Percentiles rank a stretch among this genome's conserved stretches.
Conservation (phyloP, 225 moss, liverwort and hornwort genomes). For the Pleurozium schreberi region DNA sequence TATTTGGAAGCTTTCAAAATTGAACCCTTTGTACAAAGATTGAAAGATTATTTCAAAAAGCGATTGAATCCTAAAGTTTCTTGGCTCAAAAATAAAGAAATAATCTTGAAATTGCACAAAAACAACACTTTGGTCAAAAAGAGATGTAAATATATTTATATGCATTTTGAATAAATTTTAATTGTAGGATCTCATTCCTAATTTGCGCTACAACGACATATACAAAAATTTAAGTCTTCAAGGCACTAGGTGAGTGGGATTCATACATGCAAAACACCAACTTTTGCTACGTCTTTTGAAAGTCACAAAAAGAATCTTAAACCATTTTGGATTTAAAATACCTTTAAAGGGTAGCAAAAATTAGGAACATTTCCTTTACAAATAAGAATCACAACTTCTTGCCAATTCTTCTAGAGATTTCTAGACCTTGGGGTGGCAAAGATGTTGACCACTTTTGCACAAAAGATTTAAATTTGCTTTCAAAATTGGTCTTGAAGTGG, state of each 20-base stretch:
- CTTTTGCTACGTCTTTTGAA: not conserved
- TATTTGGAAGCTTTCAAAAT: not conserved
- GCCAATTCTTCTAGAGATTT: not conserved
- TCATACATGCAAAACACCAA: not conserved
- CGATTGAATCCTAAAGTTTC: rapidly evolving
- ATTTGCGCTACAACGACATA: not conserved
- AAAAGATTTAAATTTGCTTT: not conserved
- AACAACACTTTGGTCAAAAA: not conserved
- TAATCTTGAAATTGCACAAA: not conserved
- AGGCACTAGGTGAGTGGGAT: not conserved
- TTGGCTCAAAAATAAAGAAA: not conserved
- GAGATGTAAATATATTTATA: not conserved
- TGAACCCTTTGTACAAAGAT: not conserved
- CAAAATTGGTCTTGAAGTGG: not conserved
- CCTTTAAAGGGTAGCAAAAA: not conserved
- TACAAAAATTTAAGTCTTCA: rapidly evolving
- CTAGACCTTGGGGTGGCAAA: not conserved
- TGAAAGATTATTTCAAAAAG: not conserved
- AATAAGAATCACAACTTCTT: not conserved
- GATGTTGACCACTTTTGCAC: not conserved
- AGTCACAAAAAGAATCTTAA: not conserved
- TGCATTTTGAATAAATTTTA: not conserved
- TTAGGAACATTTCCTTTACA: no score
- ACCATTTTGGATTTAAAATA: not conserved
- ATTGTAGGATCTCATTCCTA: not conserved